Base-by-base conservation (phyloP, 2,329 filamentous ascomycete species). In the Fusarium humuli region DNA sequence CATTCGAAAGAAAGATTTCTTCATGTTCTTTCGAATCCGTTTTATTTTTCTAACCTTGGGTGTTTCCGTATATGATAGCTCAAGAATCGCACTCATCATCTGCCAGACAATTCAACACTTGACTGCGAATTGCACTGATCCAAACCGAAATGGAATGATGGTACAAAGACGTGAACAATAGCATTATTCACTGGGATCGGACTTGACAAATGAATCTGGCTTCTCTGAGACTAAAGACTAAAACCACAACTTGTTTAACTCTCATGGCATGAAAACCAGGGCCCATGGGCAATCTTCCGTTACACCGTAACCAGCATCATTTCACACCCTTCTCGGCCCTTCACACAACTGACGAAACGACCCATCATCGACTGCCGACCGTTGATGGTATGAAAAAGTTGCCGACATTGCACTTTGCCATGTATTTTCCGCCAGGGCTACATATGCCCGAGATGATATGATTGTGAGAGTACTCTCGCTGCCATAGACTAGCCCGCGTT, bases 11-110 rank as follows among this genome's bases (percentile, higher is more conserved):
- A n/a, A 37, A 37, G 10, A 1, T 37, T 37, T 11, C 18, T 12
- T 37, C 18, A 7, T 3, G 5, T n/a, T 37, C 34, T 12, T 37
- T 11, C 10, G 6, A 10, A 11, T n/a, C n/a, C n/a, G n/a, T n/a
- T 5, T 2, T 7, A 4, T 37, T 10, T 7, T 7, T 3, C 10
- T n/a, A 12, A 1, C 10, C 11, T n/a, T 4, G 3, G 34, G 10
- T 37, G 10, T 37, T n/a, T 3, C 34, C 10, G 18, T 37, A 6
- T n/a, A n/a, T 6, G 2, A 11, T 0, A 37, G n/a, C 18, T 7
- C 6, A 37, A n/a, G 6, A n/a, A 11, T 6, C 18, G 6, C 34
- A 37, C 3, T 3, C 10, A 7, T 11, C 18, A n/a, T 37, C 18
- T 37, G 18, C 6, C 6, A n/a, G 4, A 6, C 9, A 37, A 1